Evolutionary conservation across 192 early-diverging fungal genomes (phyloP).

Genomic region (Linderina pennispora): DNA sequence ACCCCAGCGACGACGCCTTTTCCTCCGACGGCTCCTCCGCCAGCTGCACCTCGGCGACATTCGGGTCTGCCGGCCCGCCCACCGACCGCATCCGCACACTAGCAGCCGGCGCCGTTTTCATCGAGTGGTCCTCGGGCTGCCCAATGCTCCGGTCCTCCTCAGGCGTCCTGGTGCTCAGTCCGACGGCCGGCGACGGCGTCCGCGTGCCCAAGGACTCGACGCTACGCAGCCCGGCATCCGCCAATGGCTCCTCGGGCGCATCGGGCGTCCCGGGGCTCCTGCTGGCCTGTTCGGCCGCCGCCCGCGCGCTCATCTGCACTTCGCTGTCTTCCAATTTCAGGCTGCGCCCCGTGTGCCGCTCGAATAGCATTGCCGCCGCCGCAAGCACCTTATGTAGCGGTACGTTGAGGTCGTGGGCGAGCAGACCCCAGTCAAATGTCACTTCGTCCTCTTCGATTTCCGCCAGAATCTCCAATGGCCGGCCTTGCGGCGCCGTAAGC

Average conservation of each 20-base stretch:
- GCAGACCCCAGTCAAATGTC: constrained; percentile 45
- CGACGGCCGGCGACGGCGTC: constrained; percentile 24
- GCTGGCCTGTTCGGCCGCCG: not conserved
- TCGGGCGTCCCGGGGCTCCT: too few species aligned
- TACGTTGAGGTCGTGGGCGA: constrained; percentile 19
- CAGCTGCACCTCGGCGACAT: not conserved
- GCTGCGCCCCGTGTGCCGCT: constrained; percentile 23
- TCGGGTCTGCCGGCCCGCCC: not conserved
- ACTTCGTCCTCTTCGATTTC: constrained; percentile 45
- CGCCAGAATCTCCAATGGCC: constrained; percentile 28
- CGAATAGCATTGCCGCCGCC: constrained; percentile 28
- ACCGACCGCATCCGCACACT: not conserved
- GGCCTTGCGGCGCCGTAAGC: constrained; percentile 14
- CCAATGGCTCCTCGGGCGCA: too few species aligned
- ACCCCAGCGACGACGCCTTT: constrained; percentile 13
- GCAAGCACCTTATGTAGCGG: constrained; percentile 25
- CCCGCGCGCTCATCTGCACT: not conserved
- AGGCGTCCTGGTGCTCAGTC: constrained; percentile 22
- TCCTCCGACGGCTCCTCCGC: constrained; percentile 1
- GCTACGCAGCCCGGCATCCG: constrained; percentile 21
- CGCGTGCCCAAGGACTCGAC: constrained; percentile 35
- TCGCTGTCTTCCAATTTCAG: constrained; percentile 15
- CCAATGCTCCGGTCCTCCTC: not conserved
- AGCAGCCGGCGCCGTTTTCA: constrained; percentile 3
- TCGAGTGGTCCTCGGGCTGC: not conserved